Conservation (phyloP, 139 green algal genomes). For the Marvania coccoides region DNA sequence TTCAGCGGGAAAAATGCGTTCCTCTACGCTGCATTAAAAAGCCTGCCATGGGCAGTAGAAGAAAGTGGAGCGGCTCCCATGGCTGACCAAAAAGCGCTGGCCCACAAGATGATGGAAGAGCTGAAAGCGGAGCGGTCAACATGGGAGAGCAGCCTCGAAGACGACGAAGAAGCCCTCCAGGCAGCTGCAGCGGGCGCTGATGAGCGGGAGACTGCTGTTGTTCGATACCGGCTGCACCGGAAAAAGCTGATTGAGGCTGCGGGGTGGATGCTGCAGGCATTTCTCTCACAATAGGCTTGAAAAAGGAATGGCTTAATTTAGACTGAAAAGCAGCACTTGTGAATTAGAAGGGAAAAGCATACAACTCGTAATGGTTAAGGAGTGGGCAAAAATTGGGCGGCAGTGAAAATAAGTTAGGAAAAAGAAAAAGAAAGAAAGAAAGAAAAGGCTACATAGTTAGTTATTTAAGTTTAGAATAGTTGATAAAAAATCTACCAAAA, state of each 20-base stretch:
- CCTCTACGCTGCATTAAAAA: constrained; percentile 32
- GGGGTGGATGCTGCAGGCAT: constrained; percentile 4
- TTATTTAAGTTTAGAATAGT: no score
- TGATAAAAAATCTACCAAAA: no score
- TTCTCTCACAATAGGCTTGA: no score
- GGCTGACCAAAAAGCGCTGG: background rate
- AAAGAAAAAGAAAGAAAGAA: no score
- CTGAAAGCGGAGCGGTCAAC: background rate
- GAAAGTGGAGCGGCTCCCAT: background rate
- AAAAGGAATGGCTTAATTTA: no score
- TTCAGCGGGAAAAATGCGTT: constrained; percentile 23
- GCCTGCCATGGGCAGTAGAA: constrained; percentile 20
- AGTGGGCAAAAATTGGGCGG: no score
- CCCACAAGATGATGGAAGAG: background rate
- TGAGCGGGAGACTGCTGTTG: constrained; percentile 8
- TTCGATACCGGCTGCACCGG: constrained; percentile 29
- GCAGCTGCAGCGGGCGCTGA: constrained; percentile 1
- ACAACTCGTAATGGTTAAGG: no score
- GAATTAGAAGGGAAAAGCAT: no score
- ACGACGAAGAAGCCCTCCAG: background rate
- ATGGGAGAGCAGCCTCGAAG: constrained; percentile 6
- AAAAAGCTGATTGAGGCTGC: constrained; percentile 19
- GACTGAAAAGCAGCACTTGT: no score
- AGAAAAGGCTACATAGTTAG: no score
- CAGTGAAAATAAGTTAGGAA: no score